These are phyloP conservation scores for Dendrostoma leiphaemia DNA, from an alignment of 2,329 filamentous ascomycete species.

Conservation along the genomic window DNA sequence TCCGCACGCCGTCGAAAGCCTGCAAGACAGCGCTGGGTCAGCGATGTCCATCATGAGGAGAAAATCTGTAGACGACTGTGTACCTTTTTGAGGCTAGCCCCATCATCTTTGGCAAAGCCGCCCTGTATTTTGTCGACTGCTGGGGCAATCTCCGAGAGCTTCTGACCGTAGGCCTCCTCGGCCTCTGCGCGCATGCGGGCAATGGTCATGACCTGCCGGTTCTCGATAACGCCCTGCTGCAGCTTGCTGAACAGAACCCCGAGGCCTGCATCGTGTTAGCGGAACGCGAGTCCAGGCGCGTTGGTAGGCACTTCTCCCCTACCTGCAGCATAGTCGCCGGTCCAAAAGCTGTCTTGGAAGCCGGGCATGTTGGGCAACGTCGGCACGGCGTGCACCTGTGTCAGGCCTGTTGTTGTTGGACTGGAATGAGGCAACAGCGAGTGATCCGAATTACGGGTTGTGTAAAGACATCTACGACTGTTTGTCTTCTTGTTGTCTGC, in stretches of 20 bases:
- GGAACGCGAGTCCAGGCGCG: constrained; percentile 15
- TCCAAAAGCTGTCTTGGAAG: constrained; percentile 98
- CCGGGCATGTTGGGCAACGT: constrained; percentile 64
- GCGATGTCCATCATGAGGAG: not conserved
- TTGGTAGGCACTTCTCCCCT: constrained; percentile 29
- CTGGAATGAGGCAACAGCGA: constrained; percentile 2
- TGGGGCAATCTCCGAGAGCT: constrained; percentile 77
- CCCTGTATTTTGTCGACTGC: constrained; percentile 77
- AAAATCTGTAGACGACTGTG: constrained; percentile 19
- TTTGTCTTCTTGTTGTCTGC: too few species aligned
- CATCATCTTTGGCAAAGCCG: constrained; percentile 89
- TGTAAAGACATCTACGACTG: constrained; percentile 16
- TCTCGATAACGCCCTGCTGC: constrained; percentile 92
- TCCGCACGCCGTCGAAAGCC: constrained; percentile 92
- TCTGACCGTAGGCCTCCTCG: constrained; percentile 83
- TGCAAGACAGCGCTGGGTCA: constrained; percentile 35
- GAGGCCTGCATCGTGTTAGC: constrained; percentile 54
- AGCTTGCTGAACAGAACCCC: constrained; percentile 95
- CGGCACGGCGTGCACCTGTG: constrained; percentile 13
- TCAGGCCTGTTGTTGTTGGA: constrained; percentile 7
- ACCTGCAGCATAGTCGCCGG: constrained; percentile 94
- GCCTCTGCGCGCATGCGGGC: constrained; percentile 94
- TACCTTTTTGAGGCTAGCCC: constrained; percentile 93
- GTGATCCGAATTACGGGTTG: constrained; percentile 18
- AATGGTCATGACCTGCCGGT: constrained; percentile 88